Evolutionary conservation across 2,329 filamentous ascomycete species (phyloP), one percentile per base, ranked within the genome.

Genomic region (Byssochlamys sp.): DNA sequence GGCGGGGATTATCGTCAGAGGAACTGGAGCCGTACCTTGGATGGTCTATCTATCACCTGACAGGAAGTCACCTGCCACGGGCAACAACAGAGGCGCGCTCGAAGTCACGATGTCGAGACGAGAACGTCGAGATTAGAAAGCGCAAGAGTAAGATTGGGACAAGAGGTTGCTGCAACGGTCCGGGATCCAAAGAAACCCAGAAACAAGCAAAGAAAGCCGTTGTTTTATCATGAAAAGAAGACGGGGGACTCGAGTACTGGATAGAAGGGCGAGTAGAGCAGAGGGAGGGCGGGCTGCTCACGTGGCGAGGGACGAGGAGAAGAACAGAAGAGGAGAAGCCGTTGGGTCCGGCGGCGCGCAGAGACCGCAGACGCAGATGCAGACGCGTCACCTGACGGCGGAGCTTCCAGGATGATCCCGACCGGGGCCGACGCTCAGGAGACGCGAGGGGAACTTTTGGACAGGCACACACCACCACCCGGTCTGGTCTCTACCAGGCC

Each of bases 1-100:
- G 57, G 57, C 62, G 59, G 61, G 57, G 58, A 49, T 53, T 58
- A 59, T n/a, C 39, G 39, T 60, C 57, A 60, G 55, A 61, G 60
- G 57, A 56, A 64, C 65, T 59, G 59, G 61, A 60, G 60, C 65
- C 57, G 66, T 71, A 68, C 68, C 69, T 69, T 71, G 69, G 69
- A 72, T 71, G 66, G 66, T 65, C 64, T 69, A 59, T 71, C 65
- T 74, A 74, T 74, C 72, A 74, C 71, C 71, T 74, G 72, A 74
- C 72, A 70, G 64, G 63, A 74, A 72, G 72, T 74, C 72, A 74
- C 72, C 71, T 73, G 71, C 70, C 67, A 67, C 66, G 66, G 69
- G 69, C 67, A 68, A 71, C 67, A 73, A 71, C 67, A 73, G 68
- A 54, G 52, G 59, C 58, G 57, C 57, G 57, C 26, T 54, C 61